These are phyloP conservation scores for Lagerstroemia fauriei DNA, from an alignment of 441 rosid genomes.

Conservation along the genomic window DNA sequence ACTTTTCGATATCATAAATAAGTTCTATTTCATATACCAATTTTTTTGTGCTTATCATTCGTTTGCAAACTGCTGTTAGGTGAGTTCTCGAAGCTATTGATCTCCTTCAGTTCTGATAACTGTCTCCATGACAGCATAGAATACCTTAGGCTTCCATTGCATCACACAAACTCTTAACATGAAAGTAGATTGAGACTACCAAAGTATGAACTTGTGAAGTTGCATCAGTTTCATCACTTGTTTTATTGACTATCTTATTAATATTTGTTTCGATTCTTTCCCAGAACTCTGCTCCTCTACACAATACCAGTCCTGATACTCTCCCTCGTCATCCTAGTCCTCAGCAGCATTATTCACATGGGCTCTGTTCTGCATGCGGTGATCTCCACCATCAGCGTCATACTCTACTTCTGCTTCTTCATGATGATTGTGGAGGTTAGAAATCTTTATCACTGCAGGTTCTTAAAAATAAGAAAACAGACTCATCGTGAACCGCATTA, in stretches of 20 bases:
- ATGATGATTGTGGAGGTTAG: no score
- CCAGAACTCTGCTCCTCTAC: slow-evolving; percentile 72
- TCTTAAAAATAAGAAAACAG: no score
- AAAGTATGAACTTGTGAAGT: not conserved
- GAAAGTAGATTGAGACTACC: no score
- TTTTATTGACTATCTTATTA: not conserved
- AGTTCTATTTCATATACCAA: not conserved
- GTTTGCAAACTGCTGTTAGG: not conserved
- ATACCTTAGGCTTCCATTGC: no score
- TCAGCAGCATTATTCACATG: slow-evolving; percentile 49
- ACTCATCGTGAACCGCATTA: no score
- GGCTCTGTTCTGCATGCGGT: slow-evolving; percentile 59
- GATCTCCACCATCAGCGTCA: slow-evolving; percentile 70
- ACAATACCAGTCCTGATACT: slow-evolving; percentile 75
- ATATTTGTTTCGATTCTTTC: not conserved
- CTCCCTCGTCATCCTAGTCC: slow-evolving; percentile 61
- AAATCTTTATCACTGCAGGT: no score
- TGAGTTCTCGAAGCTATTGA: not conserved
- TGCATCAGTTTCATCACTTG: not conserved
- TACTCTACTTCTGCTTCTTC: slow-evolving; percentile 86
- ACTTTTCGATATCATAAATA: not conserved
- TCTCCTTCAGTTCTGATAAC: not conserved
- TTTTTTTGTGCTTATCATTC: not conserved
- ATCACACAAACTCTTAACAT: no score
- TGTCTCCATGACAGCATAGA: not conserved